Base-by-base conservation (phyloP, 108 stramenopile genomes). In the Skeletonema marinoi region DNA sequence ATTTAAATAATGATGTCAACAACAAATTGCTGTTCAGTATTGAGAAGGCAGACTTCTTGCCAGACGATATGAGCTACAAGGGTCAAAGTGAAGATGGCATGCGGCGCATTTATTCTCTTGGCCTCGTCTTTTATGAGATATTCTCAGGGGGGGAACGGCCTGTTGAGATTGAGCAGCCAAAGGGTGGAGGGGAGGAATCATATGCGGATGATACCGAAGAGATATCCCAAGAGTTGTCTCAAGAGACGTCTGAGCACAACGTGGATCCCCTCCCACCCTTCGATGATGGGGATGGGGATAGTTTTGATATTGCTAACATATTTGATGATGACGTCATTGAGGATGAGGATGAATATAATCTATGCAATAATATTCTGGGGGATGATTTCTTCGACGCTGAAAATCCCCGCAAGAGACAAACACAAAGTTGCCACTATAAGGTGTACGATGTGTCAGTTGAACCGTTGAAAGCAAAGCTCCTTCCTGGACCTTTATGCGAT, bases 401-500 rank as follows among this genome's bases (percentile, higher is more conserved):
- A 44, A 44, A 16, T 16, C 42, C 42, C 13, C 42, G 42, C 1
- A 44, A 44, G 42, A 13, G 42, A 16, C 42, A 44, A 44, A 16
- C 42, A 44, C 42, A 44, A 44, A 16, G 42, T 44, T 44, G 39
- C 11, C 9, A 41, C 39, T 41, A 44, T 8, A 44, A 13, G 14
- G 42, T 44, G 13, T 44, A 16, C 14, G 30, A 50, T 2, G 33
- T 50, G 32, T 59, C 69, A 19, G 35, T 31, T 3, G 77, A 78
- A 33, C 33, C 31, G 2, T 50, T 78, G n/a, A 65, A 16, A 42
- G 14, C 54, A 50, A 51, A 64, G 25, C 51, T 69, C 25, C 38
- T 78, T 13, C 69, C 69, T 29, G 12, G 17, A 3, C 32, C 77
- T 14, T 54, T 78, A 7, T 78, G 77, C 32, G 51, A 78, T 32